Conservation (phyloP, 306 rosid species). For the Heteromeles arbutifolia region DNA sequence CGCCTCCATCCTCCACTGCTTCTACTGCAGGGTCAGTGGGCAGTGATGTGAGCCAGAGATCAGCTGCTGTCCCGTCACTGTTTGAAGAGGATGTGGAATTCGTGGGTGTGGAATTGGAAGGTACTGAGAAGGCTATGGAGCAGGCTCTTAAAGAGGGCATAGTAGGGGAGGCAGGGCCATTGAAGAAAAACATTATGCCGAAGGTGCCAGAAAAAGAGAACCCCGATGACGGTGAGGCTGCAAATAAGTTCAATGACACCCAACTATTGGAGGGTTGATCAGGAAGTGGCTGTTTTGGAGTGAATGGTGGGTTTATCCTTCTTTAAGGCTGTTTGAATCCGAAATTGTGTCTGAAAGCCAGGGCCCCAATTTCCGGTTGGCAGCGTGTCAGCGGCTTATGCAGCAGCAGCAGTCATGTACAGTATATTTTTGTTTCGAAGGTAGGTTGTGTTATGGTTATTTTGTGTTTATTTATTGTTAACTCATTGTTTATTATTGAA, state of each 20-base stretch:
- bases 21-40: conserved; percentile 35
- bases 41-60: conserved; percentile 43
- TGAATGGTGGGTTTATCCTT: conserved; percentile 29
- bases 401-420: conserved; percentile 53
- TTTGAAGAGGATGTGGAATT: conserved; percentile 96
- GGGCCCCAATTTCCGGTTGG: conserved; percentile 35
- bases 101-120: conserved; percentile 91
- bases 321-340: conserved; percentile 22
- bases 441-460: conserved; percentile 42
- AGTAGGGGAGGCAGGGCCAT: conserved; percentile 99
- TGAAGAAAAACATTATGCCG: conserved; percentile 56
- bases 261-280: conserved; percentile 98
- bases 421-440: conserved; percentile 68
- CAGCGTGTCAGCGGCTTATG: conserved; percentile 36
- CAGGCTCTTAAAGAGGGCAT: conserved; percentile 97
- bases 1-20: conserved; percentile 38
- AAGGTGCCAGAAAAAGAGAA: conserved; percentile 67
- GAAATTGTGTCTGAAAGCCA: conserved; percentile 28
- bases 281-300: conserved; percentile 86
- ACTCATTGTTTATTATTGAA: conserved; percentile 48
- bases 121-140: conserved; percentile 94
- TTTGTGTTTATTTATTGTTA: conserved; percentile 42
- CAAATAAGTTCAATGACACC: conserved; percentile 86
- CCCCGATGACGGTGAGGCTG: conserved; percentile 64
- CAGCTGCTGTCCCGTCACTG: conserved; percentile 61